Conservation (phyloP, 2,329 filamentous ascomycete genomes). For the Penicillium nordicum region DNA sequence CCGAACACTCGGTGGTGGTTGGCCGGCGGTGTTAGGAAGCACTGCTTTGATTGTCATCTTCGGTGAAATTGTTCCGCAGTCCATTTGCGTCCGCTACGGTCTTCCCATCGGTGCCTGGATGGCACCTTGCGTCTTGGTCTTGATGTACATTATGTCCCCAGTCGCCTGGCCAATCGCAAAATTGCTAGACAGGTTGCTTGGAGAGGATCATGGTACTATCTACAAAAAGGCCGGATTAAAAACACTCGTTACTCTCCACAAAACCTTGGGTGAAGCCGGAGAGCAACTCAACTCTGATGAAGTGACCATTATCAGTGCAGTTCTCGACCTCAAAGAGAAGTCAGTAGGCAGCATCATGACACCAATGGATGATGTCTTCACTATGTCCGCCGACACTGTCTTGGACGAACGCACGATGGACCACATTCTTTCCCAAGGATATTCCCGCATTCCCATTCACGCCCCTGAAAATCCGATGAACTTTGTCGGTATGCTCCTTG, state of each 20-base stretch:
- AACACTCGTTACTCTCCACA: slow-evolving; percentile 91
- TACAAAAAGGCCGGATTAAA: slow-evolving; percentile 99
- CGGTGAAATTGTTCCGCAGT: slow-evolving; percentile 93
- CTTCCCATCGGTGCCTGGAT: slow-evolving; percentile 93
- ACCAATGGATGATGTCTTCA: slow-evolving; percentile 95
- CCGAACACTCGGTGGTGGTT: slow-evolving; percentile 86
- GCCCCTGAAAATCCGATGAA: slow-evolving; percentile 77
- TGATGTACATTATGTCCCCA: slow-evolving; percentile 91
- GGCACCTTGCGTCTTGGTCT: slow-evolving; percentile 75
- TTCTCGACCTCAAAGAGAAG: slow-evolving; percentile 94
- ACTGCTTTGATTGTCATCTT: slow-evolving; percentile 97
- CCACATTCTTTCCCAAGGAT: slow-evolving; percentile 84
- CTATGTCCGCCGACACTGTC: slow-evolving; percentile 90
- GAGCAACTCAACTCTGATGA: slow-evolving; percentile 95
- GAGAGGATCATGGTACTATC: slow-evolving; percentile 90
- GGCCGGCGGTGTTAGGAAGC: slow-evolving; percentile 89
- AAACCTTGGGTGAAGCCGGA: slow-evolving; percentile 76
- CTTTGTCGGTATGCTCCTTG: slow-evolving; percentile 95
- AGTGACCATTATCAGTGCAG: slow-evolving; percentile 96
- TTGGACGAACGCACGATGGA: slow-evolving; percentile 95
- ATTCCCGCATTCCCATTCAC: slow-evolving; percentile 93
- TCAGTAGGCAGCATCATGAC: slow-evolving; percentile 96
- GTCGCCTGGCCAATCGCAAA: slow-evolving; percentile 94
- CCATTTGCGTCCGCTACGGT: slow-evolving; percentile 92
- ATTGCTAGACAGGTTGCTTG: slow-evolving; percentile 86